phyloP scores from a whole-genome alignment of 305 asterid species.

The Fraxinus dipetala region DNA sequence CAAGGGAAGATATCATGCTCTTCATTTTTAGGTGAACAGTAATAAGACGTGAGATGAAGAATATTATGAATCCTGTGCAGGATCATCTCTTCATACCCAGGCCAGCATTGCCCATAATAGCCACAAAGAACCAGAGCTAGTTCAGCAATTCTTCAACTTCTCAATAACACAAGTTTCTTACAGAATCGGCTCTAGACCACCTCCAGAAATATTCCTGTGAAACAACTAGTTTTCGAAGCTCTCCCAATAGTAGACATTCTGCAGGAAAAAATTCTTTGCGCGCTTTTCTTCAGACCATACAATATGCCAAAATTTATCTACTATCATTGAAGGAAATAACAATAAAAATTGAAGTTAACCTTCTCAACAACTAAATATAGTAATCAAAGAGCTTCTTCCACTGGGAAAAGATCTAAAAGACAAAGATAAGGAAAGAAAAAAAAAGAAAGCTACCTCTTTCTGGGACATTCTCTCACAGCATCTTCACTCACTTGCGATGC shows the following conservation, averaged over 20 bases:
- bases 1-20: not conserved
- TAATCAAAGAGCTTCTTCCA: constrained; percentile 1
- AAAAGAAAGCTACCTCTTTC: constrained; percentile 56
- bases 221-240: not conserved
- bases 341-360: not conserved
- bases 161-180: not conserved
- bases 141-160: not conserved
- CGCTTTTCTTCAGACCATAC: not conserved
- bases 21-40: not conserved
- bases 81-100: not conserved
- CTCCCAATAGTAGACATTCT: not conserved
- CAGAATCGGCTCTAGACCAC: not conserved
- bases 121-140: not conserved
- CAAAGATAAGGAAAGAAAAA: not conserved
- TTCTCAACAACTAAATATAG: not conserved
- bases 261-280: not conserved
- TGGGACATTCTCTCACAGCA: constrained; percentile 47
- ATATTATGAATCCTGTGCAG: not conserved
- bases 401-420: not conserved
- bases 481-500: constrained; percentile 50
- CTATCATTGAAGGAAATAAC: not conserved
- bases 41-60: not conserved
- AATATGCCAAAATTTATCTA: not conserved
- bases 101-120: not conserved
- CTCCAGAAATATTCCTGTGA: not conserved